Percentiles rank a stretch among this genome's conserved stretches.
Evolutionary conservation across 202 grass and related monocot genomes (phyloP).

Genomic region (Carex arenaria): DNA sequence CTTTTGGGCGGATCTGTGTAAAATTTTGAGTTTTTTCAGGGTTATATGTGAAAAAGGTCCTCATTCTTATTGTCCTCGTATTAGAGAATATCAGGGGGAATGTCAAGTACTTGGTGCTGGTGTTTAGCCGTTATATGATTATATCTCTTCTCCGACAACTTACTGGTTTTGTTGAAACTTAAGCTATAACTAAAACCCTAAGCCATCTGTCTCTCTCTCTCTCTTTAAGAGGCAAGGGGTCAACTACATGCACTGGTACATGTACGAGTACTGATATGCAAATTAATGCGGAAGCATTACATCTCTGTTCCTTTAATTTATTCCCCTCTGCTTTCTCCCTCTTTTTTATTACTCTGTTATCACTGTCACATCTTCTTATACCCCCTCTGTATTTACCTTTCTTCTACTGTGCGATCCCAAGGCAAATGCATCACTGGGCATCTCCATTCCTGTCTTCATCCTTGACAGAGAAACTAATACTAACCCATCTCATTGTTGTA

Average conservation of each 20-base stretch:
- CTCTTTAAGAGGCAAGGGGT: slow-evolving; percentile 17
- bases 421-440: slow-evolving; percentile 13
- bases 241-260: slow-evolving; percentile 21
- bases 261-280: slow-evolving; percentile 28
- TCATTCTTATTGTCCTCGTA: slow-evolving; percentile 7
- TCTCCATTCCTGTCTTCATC: slow-evolving; percentile 1
- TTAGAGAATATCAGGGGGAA: not conserved
- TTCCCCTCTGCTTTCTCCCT: slow-evolving; percentile 11
- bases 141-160: slow-evolving; percentile 6
- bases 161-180: slow-evolving; percentile 22
- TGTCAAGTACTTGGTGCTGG: slow-evolving; percentile 20
- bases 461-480: slow-evolving; percentile 11
- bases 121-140: not conserved
- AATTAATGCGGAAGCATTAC: slow-evolving; percentile 23
- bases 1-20: not conserved
- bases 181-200: slow-evolving; percentile 21
- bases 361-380: not conserved
- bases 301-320: slow-evolving; percentile 24
- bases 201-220: slow-evolving; percentile 15
- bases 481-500: slow-evolving; percentile 11
- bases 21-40: not conserved
- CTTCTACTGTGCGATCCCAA: slow-evolving; percentile 13
- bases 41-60: not conserved
- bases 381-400: not conserved
- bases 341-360: slow-evolving; percentile 11